Evolutionary conservation across 768 basidiomycete species (phyloP).

Genomic region (Naganishia vaughanmartiniae): DNA sequence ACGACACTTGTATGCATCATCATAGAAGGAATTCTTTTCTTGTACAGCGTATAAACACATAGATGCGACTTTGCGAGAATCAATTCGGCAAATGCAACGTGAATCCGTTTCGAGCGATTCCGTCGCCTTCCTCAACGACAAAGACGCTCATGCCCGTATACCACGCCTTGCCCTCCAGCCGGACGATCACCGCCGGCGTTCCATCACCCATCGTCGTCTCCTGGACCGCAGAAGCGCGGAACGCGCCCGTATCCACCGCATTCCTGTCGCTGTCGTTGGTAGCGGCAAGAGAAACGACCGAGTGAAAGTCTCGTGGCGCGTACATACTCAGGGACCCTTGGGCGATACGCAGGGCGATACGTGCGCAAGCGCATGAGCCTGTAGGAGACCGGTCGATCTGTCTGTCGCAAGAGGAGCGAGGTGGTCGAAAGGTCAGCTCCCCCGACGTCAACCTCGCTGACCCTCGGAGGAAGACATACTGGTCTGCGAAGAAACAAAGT

Average conservation of each 20-base stretch:
- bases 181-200: background rate
- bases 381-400: background rate
- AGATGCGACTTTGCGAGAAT: background rate
- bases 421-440: background rate
- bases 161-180: conserved; percentile 2
- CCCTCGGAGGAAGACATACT: background rate
- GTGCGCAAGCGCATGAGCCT: background rate
- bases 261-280: background rate
- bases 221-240: background rate
- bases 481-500: conserved; percentile 4
- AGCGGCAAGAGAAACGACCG: background rate
- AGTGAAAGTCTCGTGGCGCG: background rate
- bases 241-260: background rate
- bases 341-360: background rate
- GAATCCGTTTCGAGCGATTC: background rate
- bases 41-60: background rate
- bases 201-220: background rate
- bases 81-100: background rate
- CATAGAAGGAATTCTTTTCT: background rate
- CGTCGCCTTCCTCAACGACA: background rate
- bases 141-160: background rate
- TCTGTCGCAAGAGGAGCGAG: background rate
- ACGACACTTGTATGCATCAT: conserved; percentile 1
- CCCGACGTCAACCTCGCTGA: too few species aligned
- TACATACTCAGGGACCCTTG: background rate